phyloP scores from a whole-genome alignment of 2,329 filamentous ascomycete genomes.

The Botrytis medusae region DNA sequence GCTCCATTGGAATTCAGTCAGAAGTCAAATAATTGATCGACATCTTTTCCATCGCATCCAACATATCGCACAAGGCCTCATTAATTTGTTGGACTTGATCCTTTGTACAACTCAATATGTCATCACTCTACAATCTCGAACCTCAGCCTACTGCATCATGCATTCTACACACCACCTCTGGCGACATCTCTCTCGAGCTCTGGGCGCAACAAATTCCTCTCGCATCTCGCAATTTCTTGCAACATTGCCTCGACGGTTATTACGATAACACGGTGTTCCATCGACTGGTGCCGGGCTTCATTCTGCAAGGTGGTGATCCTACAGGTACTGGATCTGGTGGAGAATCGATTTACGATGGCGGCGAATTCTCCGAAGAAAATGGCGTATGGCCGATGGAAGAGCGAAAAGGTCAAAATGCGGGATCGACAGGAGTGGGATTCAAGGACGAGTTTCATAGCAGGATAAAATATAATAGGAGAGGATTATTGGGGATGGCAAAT shows the following conservation, averaged over 20 bases:
- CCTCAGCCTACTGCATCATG: conserved; percentile 91
- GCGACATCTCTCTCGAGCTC: conserved; percentile 86
- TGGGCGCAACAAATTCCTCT: conserved; percentile 94
- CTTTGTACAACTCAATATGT: conserved; percentile 58
- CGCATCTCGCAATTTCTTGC: conserved; percentile 91
- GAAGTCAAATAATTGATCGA: not conserved
- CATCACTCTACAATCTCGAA: conserved; percentile 88
- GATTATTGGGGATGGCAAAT: conserved; percentile 95
- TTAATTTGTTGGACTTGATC: conserved; percentile 31
- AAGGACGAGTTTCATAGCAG: conserved; percentile 89
- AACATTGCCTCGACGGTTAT: conserved; percentile 92
- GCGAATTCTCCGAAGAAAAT: conserved; percentile 55
- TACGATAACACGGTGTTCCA: conserved; percentile 95
- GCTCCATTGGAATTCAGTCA: not conserved
- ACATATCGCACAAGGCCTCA: conserved; percentile 25
- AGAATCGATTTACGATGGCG: conserved; percentile 87
- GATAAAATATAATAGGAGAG: conserved; percentile 88
- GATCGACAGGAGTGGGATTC: conserved; percentile 59
- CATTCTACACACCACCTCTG: conserved; percentile 83
- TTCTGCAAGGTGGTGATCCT: conserved; percentile 92
- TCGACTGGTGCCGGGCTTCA: conserved; percentile 85
- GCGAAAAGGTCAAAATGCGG: conserved; percentile 60
- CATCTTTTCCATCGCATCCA: not conserved
- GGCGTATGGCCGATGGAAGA: conserved; percentile 58
- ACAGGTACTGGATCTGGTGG: conserved; percentile 90